Conservation (phyloP, 495 filamentous ascomycete genomes). For the Cercophora sp. region DNA sequence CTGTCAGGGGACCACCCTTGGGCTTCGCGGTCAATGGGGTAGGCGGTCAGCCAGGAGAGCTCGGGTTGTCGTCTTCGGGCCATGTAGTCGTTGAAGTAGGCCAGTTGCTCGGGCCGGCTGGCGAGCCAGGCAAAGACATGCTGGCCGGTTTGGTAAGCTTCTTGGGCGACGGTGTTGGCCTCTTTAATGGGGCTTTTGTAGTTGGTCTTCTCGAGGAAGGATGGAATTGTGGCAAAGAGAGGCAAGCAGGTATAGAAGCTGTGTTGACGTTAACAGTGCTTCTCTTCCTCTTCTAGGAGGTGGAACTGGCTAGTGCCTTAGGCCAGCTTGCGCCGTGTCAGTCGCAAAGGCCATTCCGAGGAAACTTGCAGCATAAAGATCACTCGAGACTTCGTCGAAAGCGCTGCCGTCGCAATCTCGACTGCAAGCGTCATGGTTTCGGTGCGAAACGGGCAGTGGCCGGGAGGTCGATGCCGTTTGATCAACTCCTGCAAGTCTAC, state of each 20-base stretch:
- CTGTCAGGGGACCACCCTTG: background rate
- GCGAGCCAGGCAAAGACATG: constrained; percentile 38
- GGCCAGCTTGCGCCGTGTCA: no score
- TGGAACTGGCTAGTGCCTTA: no score
- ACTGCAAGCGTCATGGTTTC: no score
- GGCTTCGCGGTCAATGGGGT: constrained; percentile 15
- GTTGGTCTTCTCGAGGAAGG: constrained; percentile 36
- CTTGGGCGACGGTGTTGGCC: constrained; percentile 36
- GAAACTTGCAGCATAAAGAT: no score
- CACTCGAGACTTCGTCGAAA: no score
- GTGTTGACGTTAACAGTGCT: no score
- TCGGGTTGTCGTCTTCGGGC: constrained; percentile 19
- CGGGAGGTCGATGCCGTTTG: no score
- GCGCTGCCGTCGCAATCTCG: no score
- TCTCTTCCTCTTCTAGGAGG: no score
- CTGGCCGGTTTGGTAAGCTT: constrained; percentile 39
- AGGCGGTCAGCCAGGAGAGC: constrained; percentile 31
- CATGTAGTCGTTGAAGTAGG: constrained; percentile 39
- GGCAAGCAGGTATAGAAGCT: constrained; percentile 31
- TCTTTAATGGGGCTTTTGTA: constrained; percentile 38
- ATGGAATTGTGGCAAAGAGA: constrained; percentile 29
- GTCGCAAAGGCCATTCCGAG: no score
- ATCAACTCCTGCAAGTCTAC: no score
- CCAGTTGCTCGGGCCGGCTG: constrained; percentile 36
- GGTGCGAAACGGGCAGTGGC: background rate